Percentiles rank a stretch among this genome's conserved stretches.
Conservation (phyloP, 2,329 filamentous ascomycete species). For the Pleomassaria siparia region DNA sequence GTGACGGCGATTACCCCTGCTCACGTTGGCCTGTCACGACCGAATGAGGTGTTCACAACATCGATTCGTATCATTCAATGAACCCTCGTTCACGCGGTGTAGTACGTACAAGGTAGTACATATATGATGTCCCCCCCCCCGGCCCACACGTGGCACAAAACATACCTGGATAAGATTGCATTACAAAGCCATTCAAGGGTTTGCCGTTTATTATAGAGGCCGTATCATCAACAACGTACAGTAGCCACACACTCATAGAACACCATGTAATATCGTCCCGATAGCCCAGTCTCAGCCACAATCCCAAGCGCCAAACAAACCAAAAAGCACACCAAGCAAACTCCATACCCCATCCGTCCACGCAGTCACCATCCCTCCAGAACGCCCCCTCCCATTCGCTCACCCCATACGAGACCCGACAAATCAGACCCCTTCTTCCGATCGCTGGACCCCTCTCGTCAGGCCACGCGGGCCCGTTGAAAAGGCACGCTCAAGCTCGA, state of each 20-base stretch:
- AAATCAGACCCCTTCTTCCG: conserved; percentile 16
- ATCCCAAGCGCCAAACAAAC: background rate
- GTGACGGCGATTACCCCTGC: background rate
- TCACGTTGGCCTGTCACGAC: background rate
- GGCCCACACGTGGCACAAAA: too few relatives aligned
- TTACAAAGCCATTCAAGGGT: background rate
- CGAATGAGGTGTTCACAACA: too few relatives aligned
- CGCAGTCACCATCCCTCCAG: background rate
- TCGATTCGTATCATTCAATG: too few relatives aligned
- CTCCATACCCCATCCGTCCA: background rate
- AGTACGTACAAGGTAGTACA: too few relatives aligned
- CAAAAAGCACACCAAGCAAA: background rate
- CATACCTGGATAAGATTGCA: background rate
- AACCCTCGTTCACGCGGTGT: background rate
- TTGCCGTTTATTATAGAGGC: conserved; percentile 1
- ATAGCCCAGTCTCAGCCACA: background rate
- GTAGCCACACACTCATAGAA: background rate
- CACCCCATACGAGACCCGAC: conserved; percentile 1
- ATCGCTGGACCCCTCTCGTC: conserved; percentile 4
- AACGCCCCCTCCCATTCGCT: conserved; percentile 9
- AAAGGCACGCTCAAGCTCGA: conserved; percentile 14
- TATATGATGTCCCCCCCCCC: too few relatives aligned
- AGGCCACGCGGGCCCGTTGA: conserved; percentile 11
- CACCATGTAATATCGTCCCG: background rate
- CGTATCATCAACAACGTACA: background rate